Percentiles rank a stretch among this genome's conserved stretches.
Evolutionary conservation across 495 filamentous ascomycete species (phyloP).

Genomic region (Parmelia sp.): DNA sequence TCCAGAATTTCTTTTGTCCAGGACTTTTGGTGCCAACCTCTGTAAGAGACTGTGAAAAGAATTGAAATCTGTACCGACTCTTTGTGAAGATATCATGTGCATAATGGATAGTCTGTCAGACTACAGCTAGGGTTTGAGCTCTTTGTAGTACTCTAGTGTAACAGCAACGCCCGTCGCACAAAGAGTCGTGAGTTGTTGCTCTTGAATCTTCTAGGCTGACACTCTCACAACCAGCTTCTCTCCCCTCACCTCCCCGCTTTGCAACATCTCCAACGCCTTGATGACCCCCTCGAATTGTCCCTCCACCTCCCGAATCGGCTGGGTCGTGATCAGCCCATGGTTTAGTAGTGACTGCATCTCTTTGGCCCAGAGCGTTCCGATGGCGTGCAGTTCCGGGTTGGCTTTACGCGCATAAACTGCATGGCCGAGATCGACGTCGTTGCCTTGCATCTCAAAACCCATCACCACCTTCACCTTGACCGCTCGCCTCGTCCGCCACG

Average conservation of each 20-base stretch:
- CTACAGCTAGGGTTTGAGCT: no score
- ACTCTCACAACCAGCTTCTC: conserved; percentile 46
- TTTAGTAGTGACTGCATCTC: conserved; percentile 33
- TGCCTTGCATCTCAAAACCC: conserved; percentile 39
- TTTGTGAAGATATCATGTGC: no score
- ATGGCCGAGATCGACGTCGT: conserved; percentile 29
- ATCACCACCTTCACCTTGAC: conserved; percentile 33
- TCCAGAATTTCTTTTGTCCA: no score
- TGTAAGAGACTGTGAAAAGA: no score
- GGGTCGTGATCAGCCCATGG: conserved; percentile 43
- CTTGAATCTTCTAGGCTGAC: no score
- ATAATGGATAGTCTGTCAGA: no score
- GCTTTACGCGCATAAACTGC: conserved; percentile 36
- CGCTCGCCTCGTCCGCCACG: conserved; percentile 32
- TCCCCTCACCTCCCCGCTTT: conserved; percentile 49
- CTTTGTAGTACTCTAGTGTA: no score
- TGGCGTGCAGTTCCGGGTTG: conserved; percentile 34
- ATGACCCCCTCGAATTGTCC: conserved; percentile 48
- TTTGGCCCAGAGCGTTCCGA: no score
- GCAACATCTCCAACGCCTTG: conserved; percentile 47
- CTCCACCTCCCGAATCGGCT: conserved; percentile 40
- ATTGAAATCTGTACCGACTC: no score
- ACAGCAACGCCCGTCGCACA: no score
- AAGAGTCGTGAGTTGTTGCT: no score
- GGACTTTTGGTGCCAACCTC: no score